Conservation (phyloP, 2,329 filamentous ascomycete species). For the Trichophyton schoenleinii region DNA sequence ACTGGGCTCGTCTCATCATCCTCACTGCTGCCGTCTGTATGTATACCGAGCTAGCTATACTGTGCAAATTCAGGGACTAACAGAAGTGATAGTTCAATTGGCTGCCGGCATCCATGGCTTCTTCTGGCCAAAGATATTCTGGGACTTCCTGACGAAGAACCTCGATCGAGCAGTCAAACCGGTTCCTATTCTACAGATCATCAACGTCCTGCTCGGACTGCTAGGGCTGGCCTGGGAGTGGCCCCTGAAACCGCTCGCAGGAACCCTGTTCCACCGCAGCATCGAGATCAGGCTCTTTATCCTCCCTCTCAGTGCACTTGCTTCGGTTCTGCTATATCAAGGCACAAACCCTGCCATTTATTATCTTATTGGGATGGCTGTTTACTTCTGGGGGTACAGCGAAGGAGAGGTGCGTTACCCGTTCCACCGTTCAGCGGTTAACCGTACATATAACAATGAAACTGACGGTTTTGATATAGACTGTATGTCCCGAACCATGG, state of each 20-base stretch:
- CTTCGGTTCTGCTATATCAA: conserved; percentile 73
- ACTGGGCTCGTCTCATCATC: conserved; percentile 91
- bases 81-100: conserved; percentile 57
- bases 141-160: conserved; percentile 87
- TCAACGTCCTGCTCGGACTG: conserved; percentile 76
- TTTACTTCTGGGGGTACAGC: conserved; percentile 95
- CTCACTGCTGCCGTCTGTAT: conserved; percentile 59
- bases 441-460: conserved; percentile 61
- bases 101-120: conserved; percentile 71
- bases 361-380: conserved; percentile 69
- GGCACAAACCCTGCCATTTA: conserved; percentile 85
- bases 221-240: conserved; percentile 78
- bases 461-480: conserved; percentile 30
- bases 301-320: conserved; percentile 64
- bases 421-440: conserved; percentile 39
- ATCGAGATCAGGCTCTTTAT: conserved; percentile 75
- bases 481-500: conserved; percentile 58
- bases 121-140: conserved; percentile 99
- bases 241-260: conserved; percentile 67
- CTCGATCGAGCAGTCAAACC: conserved; percentile 78
- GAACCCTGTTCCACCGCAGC: conserved; percentile 66
- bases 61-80: neutral
- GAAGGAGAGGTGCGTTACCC: conserved; percentile 72
- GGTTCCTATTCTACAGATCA: conserved; percentile 72
- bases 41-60: conserved; percentile 35